Conservation (phyloP, 208 protist genomes). For the Hexamita inflata region DNA sequence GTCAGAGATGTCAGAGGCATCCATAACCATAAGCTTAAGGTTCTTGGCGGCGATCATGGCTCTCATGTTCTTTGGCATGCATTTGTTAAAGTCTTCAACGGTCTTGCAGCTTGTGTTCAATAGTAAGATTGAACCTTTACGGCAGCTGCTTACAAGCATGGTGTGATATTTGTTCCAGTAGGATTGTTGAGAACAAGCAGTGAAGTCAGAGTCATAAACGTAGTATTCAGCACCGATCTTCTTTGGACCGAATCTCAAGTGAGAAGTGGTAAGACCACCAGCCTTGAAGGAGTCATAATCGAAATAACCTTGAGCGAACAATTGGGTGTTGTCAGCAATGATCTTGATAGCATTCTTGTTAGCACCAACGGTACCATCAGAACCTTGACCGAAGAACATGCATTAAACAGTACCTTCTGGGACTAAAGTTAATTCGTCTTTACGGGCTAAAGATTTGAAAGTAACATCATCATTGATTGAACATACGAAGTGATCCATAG, state of each 20-base stretch:
- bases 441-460: constrained; percentile 43
- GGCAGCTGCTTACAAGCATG: constrained; percentile 43
- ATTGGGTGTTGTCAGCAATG: constrained; percentile 50
- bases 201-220: constrained; percentile 52
- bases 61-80: constrained; percentile 46
- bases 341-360: constrained; percentile 61
- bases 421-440: constrained; percentile 37
- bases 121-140: constrained; percentile 48
- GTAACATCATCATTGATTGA: constrained; percentile 60
- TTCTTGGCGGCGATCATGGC: constrained; percentile 41
- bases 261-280: constrained; percentile 54
- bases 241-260: constrained; percentile 55
- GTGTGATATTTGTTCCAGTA: constrained; percentile 49
- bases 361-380: constrained; percentile 59
- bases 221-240: constrained; percentile 52
- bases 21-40: constrained; percentile 44
- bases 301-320: constrained; percentile 56
- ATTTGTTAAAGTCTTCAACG: constrained; percentile 41
- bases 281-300: constrained; percentile 57
- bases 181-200: constrained; percentile 50
- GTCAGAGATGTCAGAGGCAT: constrained; percentile 47
- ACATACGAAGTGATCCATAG: constrained; percentile 54
- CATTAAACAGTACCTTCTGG: constrained; percentile 46
- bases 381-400: constrained; percentile 56
- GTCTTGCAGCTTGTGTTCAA: constrained; percentile 47